A percentile compares a stretch with the other conserved stretches of the same genome.
These are phyloP conservation scores for Candida gorgasii DNA, from an alignment of 805 yeast species.

Conservation along the genomic window DNA sequence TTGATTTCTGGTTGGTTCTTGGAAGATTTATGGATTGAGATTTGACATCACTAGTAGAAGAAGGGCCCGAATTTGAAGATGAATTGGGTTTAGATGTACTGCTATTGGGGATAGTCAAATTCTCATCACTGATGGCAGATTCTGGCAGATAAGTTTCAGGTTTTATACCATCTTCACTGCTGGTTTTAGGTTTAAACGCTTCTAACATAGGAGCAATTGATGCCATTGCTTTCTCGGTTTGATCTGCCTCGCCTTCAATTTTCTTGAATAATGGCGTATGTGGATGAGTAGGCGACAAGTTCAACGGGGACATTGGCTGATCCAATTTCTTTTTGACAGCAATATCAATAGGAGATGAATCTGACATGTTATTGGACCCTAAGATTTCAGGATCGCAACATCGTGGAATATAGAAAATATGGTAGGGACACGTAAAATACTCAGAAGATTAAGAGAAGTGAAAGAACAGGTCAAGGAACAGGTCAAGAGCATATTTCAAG, in stretches of 20 bases:
- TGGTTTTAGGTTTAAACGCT: constrained; percentile 68
- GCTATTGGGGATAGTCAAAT: background rate
- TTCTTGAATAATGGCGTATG: background rate
- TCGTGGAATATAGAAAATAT: too few species aligned
- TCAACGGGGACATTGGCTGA: constrained; percentile 38
- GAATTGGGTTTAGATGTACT: background rate
- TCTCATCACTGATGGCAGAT: constrained; percentile 10
- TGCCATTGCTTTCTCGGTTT: constrained; percentile 64
- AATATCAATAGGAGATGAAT: constrained; percentile 1
- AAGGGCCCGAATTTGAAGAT: too few species aligned
- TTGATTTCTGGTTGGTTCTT: constrained; percentile 15
- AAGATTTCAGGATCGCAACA: too few species aligned
- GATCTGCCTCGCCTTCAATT: constrained; percentile 24
- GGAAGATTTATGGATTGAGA: background rate
- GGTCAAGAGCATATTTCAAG: too few species aligned
- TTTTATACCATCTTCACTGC: constrained; percentile 26
- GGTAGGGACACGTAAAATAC: too few species aligned
- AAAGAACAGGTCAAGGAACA: too few species aligned
- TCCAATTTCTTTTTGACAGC: constrained; percentile 17
- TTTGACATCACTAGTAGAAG: background rate
- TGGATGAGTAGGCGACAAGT: constrained; percentile 20
- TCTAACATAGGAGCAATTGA: constrained; percentile 79
- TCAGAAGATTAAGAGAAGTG: too few species aligned
- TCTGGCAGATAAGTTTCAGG: constrained; percentile 16
- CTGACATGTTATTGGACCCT: constrained; percentile 1